Evolutionary conservation across 106 monocot species (phyloP).

Genomic region (Dioscorea zingiberensis): DNA sequence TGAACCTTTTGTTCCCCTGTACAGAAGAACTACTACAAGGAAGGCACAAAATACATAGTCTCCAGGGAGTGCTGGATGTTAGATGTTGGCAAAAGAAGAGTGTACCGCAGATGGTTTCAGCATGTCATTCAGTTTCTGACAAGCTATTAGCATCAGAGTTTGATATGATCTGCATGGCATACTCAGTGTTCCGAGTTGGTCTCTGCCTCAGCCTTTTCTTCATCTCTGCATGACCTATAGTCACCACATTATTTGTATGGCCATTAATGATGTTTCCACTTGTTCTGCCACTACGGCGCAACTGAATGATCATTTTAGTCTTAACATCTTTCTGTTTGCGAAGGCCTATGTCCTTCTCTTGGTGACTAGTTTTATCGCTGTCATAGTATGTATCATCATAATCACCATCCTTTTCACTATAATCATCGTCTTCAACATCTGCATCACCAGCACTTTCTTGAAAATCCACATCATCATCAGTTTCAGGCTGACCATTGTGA

Average conservation of each 20-base stretch:
- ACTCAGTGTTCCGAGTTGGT: slow-evolving; percentile 25
- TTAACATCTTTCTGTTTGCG: slow-evolving; percentile 1
- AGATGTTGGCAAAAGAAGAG: not conserved
- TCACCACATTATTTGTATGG: slow-evolving; percentile 1
- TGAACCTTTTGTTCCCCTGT: not conserved
- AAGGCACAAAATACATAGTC: not conserved
- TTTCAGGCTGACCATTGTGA: not conserved
- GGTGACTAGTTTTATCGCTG: not conserved
- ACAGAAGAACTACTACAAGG: not conserved
- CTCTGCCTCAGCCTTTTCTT: slow-evolving; percentile 58
- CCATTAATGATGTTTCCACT: not conserved
- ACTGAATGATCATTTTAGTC: not conserved
- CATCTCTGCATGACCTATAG: slow-evolving; percentile 21
- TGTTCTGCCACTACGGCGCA: slow-evolving; percentile 36
- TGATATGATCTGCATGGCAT: slow-evolving; percentile 7
- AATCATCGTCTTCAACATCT: slow-evolving; percentile 3
- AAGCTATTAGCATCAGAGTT: slow-evolving; percentile 49
- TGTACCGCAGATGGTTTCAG: slow-evolving; percentile 6
- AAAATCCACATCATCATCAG: not conserved
- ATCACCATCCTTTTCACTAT: not conserved
- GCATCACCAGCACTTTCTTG: not conserved
- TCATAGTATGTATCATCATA: slow-evolving; percentile 7
- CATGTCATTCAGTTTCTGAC: not conserved
- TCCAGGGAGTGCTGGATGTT: not conserved
- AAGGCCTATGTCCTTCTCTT: not conserved